Evolutionary conservation across 352 stramenopile genomes (phyloP).

Genomic region (Phytophthora podocarpi): DNA sequence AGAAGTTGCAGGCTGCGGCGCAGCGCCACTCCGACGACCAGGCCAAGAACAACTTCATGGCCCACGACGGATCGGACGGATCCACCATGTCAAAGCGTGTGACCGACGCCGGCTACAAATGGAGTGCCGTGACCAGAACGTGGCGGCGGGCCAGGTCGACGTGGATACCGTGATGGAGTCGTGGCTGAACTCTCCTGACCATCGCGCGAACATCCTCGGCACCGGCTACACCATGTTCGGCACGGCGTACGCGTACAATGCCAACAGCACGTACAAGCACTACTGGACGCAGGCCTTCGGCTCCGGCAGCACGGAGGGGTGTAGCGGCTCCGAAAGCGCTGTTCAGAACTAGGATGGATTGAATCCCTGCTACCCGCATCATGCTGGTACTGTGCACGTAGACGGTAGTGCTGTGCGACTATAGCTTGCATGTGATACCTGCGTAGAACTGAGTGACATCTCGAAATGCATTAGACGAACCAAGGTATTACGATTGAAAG

Average conservation of each 20-base stretch:
- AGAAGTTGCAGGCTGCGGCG: conserved; percentile 29
- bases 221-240: conserved; percentile 40
- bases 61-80: conserved; percentile 42
- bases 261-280: conserved; percentile 31
- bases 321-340: no score
- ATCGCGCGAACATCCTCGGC: conserved; percentile 33
- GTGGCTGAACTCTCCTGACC: conserved; percentile 33
- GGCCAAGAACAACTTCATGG: conserved; percentile 46
- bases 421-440: no score
- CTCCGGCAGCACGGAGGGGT: conserved; percentile 24
- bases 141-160: conserved; percentile 32
- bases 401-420: no score
- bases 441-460: no score
- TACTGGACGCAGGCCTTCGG: conserved; percentile 65
- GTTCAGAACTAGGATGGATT: no score
- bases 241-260: conserved; percentile 36
- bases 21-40: conserved; percentile 39
- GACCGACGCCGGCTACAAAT: conserved; percentile 43
- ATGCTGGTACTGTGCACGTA: no score
- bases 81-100: conserved; percentile 42
- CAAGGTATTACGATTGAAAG: no score
- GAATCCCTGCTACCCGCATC: no score
- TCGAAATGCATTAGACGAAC: no score
- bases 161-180: conserved; percentile 34
- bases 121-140: conserved; percentile 40